Evolutionary conservation across 108 stramenopile species (phyloP).

Genomic region (Halocafeteria seosinensis): DNA sequence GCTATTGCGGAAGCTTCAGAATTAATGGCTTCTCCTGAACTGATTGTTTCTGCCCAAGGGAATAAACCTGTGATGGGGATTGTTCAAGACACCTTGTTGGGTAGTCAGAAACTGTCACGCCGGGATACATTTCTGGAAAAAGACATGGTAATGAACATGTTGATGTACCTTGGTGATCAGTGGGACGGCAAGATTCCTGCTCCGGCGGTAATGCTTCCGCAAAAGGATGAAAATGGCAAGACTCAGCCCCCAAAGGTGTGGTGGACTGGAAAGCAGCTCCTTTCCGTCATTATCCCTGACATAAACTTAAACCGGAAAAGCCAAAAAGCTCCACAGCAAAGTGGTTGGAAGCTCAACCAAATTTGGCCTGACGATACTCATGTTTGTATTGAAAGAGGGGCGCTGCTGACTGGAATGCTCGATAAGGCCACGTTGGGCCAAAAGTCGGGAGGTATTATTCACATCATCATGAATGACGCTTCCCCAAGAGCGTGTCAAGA

Average conservation of each 20-base stretch:
- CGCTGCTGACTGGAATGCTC: slow-evolving; percentile 75
- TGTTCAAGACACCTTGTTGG: slow-evolving; percentile 82
- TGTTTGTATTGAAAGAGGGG: slow-evolving; percentile 75
- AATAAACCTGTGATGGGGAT: slow-evolving; percentile 99
- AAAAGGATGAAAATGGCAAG: slow-evolving; percentile 20
- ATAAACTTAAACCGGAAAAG: slow-evolving; percentile 69
- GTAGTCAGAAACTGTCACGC: slow-evolving; percentile 83
- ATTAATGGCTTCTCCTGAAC: slow-evolving; percentile 84
- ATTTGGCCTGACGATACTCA: slow-evolving; percentile 67
- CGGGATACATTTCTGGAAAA: slow-evolving; percentile 75
- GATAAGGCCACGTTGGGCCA: slow-evolving; percentile 91
- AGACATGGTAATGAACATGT: slow-evolving; percentile 75
- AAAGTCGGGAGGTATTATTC: slow-evolving; percentile 76
- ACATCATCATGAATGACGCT: slow-evolving; percentile 81
- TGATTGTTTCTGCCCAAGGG: slow-evolving; percentile 85
- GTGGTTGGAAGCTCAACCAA: slow-evolving; percentile 31
- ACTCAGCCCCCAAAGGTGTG: background rate
- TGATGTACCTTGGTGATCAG: slow-evolving; percentile 71
- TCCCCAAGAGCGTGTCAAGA: slow-evolving; percentile 72
- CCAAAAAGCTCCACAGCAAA: slow-evolving; percentile 52
- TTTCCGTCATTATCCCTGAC: slow-evolving; percentile 68
- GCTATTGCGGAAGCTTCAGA: slow-evolving; percentile 85
- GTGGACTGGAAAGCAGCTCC: slow-evolving; percentile 97
- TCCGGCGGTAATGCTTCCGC: slow-evolving; percentile 81
- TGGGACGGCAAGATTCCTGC: slow-evolving; percentile 82